Conservation (phyloP, 2,329 filamentous ascomycete genomes). For the Alternaria alternata region DNA sequence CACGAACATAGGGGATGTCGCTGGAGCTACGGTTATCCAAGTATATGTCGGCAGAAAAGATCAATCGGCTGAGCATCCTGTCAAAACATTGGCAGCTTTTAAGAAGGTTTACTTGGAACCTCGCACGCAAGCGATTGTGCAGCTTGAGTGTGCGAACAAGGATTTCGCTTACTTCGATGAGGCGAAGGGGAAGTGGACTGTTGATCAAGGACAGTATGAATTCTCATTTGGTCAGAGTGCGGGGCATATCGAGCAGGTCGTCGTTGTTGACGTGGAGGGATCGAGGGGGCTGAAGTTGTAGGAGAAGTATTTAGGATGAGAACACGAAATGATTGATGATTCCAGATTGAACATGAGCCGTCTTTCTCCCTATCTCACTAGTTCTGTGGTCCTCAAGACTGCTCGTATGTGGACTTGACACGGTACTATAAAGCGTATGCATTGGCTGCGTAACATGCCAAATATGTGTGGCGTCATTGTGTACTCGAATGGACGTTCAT, state of each 20-base stretch:
- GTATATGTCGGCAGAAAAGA: conserved; percentile 65
- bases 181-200: conserved; percentile 33
- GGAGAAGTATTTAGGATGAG: background rate
- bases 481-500: background rate
- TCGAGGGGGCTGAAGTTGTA: conserved; percentile 25
- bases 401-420: background rate
- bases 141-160: conserved; percentile 52
- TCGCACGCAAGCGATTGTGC: conserved; percentile 65
- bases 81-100: conserved; percentile 74
- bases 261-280: conserved; percentile 33
- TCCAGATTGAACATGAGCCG: background rate
- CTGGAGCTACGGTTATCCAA: conserved; percentile 63
- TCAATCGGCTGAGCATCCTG: conserved; percentile 56
- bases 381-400: background rate
- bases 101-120: conserved; percentile 68
- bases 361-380: background rate
- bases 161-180: conserved; percentile 48
- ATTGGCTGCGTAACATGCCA: background rate
- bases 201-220: conserved; percentile 42
- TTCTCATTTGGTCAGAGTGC: conserved; percentile 46
- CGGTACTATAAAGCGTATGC: background rate
- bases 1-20: conserved; percentile 60
- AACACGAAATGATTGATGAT: background rate
- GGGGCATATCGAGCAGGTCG: conserved; percentile 34
- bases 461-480: background rate